Evolutionary conservation across 2,329 filamentous ascomycete genomes (phyloP).

Genomic region (Pleurostoma richardsiae): DNA sequence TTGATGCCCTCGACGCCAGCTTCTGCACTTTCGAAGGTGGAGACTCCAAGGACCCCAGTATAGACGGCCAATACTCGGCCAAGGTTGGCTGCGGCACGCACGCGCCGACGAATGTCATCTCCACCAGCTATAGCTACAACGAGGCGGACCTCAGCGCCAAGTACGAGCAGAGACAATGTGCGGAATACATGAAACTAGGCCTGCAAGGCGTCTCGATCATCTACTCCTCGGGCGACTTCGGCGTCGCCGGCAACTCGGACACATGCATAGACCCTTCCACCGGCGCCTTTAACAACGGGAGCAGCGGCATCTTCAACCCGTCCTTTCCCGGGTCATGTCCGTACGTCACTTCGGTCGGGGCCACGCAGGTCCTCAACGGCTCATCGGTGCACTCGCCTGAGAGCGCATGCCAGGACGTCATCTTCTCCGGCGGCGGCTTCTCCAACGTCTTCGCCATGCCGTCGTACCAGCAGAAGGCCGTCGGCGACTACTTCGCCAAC

Average conservation of each 20-base stretch:
- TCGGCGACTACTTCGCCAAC: constrained; percentile 34
- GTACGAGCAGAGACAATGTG: constrained; percentile 48
- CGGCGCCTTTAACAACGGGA: constrained; percentile 18
- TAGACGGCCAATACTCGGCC: constrained; percentile 28
- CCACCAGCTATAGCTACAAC: constrained; percentile 47
- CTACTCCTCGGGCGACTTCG: constrained; percentile 45
- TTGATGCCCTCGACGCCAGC: constrained; percentile 36
- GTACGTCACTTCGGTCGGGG: constrained; percentile 47
- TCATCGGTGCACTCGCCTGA: constrained; percentile 30
- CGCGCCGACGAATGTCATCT: constrained; percentile 45
- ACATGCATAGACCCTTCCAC: constrained; percentile 26
- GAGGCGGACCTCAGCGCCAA: constrained; percentile 41
- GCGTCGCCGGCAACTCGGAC: constrained; percentile 33
- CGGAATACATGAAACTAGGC: constrained; percentile 53
- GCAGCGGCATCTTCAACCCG: constrained; percentile 39
- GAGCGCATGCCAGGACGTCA: constrained; percentile 37
- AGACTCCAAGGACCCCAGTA: constrained; percentile 26
- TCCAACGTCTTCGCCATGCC: constrained; percentile 42
- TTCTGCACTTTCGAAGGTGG: constrained; percentile 39
- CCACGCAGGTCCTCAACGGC: constrained; percentile 37
- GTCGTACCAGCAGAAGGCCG: constrained; percentile 36
- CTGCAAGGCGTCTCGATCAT: constrained; percentile 45
- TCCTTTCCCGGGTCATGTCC: constrained; percentile 40
- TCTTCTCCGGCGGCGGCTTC: constrained; percentile 44
- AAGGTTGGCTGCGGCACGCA: constrained; percentile 39